These are phyloP conservation scores for Penicillium fimorum DNA, from an alignment of 495 filamentous ascomycete genomes.

Conservation along the genomic window DNA sequence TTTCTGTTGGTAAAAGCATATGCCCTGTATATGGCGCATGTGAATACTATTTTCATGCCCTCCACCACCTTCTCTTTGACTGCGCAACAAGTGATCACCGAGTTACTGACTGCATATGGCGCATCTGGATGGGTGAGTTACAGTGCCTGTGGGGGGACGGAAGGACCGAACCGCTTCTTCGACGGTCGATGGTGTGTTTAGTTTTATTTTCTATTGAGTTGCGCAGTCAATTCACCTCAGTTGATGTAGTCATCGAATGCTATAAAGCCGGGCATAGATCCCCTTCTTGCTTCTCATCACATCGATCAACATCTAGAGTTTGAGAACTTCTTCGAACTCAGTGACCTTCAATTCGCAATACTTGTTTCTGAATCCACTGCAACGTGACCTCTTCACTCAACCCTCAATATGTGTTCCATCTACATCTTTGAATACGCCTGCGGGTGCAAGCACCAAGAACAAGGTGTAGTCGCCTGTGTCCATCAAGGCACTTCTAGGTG, in stretches of 20 bases:
- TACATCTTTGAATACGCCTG: constrained; percentile 47
- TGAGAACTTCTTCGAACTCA: neutral
- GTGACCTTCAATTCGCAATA: neutral
- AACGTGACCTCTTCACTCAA: neutral
- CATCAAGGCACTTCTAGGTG: constrained; percentile 35
- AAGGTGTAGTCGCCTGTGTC: constrained; percentile 39
- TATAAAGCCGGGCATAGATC: constrained; percentile 25
- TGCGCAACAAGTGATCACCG: constrained; percentile 21
- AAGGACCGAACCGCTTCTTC: constrained; percentile 6
- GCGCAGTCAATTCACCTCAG: constrained; percentile 17
- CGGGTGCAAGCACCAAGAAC: constrained; percentile 39
- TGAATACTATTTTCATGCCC: constrained; percentile 10
- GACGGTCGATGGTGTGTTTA: neutral
- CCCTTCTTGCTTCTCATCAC: constrained; percentile 13
- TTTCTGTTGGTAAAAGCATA: constrained; percentile 26
- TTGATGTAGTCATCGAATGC: neutral
- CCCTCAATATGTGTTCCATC: constrained; percentile 19
- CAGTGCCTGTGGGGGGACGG: constrained; percentile 12
- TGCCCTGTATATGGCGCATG: constrained; percentile 9
- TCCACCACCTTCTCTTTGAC: constrained; percentile 11
- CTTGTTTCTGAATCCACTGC: neutral
- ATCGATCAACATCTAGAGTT: constrained; percentile 1
- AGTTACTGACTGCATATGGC: constrained; percentile 28
- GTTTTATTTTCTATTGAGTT: constrained; percentile 6
- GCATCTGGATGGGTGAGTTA: constrained; percentile 11